Conservation (phyloP, 2,329 filamentous ascomycete genomes). For the Mycosphaerella sp. region DNA sequence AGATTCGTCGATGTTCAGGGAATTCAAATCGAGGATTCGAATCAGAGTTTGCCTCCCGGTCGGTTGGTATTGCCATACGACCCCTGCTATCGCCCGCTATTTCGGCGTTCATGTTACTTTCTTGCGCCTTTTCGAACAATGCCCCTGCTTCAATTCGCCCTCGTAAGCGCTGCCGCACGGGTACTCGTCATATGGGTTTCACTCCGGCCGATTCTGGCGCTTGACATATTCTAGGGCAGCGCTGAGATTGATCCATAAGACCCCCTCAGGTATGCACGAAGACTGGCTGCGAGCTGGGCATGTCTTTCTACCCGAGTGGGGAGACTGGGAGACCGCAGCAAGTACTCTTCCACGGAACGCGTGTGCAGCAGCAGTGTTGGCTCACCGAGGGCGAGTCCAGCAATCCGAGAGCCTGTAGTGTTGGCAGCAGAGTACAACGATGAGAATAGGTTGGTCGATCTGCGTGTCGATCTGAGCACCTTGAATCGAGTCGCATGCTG, state of each 20-base stretch:
- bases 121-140: background rate
- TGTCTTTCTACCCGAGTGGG: background rate
- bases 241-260: background rate
- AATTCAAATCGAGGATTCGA: conserved; percentile 9
- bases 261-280: background rate
- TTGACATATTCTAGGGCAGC: conserved; percentile 1
- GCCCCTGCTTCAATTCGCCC: conserved; percentile 7
- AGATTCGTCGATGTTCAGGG: conserved; percentile 8
- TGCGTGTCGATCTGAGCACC: background rate
- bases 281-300: background rate
- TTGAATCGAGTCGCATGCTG: background rate
- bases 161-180: conserved; percentile 6
- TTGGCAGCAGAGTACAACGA: background rate
- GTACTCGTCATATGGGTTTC: background rate
- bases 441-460: background rate
- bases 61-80: conserved; percentile 7
- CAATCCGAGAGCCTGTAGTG: background rate
- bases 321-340: background rate
- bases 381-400: background rate
- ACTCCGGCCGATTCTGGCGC: background rate
- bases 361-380: background rate
- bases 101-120: background rate
- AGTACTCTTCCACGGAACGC: background rate
- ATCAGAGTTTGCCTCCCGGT: conserved; percentile 7
- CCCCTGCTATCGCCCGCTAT: conserved; percentile 8